Evolutionary conservation across 352 stramenopile genomes (phyloP).

Genomic region (Phytopythium boreale): DNA sequence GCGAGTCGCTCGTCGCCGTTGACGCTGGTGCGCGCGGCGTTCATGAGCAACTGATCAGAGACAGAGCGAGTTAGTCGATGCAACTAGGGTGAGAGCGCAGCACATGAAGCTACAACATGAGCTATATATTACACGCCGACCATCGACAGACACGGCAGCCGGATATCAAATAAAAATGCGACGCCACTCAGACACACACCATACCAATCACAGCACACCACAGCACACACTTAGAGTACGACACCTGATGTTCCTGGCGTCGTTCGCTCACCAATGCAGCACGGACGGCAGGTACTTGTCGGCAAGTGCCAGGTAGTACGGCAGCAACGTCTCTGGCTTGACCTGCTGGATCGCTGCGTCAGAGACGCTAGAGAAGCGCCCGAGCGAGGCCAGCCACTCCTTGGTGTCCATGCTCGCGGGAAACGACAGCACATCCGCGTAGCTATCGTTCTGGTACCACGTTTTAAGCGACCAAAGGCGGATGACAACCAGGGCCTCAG

Average conservation of each 20-base stretch:
- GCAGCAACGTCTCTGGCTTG: conserved; percentile 36
- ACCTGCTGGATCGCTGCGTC: conserved; percentile 40
- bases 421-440: conserved; percentile 35
- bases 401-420: conserved; percentile 56
- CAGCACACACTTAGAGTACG: neutral
- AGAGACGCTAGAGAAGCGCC: conserved; percentile 28
- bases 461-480: conserved; percentile 77
- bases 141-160: neutral
- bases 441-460: conserved; percentile 59
- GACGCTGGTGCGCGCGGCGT: neutral
- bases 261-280: conserved; percentile 58
- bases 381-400: conserved; percentile 61
- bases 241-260: neutral
- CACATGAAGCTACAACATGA: neutral
- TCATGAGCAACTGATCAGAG: neutral
- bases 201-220: neutral
- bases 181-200: neutral
- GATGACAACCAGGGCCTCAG: conserved; percentile 56
- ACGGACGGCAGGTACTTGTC: conserved; percentile 70
- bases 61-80: neutral
- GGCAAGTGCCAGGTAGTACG: conserved; percentile 63
- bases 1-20: neutral
- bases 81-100: neutral
- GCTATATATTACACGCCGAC: conserved; percentile 1
- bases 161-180: neutral